Base-by-base conservation (phyloP, 139 green algal species). In the Cymbomonas tetramitiformis region DNA sequence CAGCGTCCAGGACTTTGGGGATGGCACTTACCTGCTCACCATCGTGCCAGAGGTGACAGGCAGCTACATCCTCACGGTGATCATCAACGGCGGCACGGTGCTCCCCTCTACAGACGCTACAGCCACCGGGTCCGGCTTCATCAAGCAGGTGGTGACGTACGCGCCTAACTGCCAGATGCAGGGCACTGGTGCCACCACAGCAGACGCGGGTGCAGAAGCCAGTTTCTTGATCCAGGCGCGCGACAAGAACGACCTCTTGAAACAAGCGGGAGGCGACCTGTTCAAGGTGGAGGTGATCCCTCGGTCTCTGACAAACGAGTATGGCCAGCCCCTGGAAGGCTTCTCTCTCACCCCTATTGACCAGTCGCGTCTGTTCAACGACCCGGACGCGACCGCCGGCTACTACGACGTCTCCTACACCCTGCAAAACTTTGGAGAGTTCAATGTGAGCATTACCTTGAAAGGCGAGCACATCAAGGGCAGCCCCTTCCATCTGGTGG, bases 361-460 rank as follows among this genome's bases (percentile, higher is more conserved):
- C 30, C 19, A 9, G n/a, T 25, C 50, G 31, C n/a, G n/a, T n/a
- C 6, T 46, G 26, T 30, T 31, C 47, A 34, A 26, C n/a, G 46
- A 46, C 0, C 23, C 8, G 15, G 58, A 57, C 3, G 28, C 15
- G 5, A 25, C 51, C 2, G 30, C 58, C 3, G 58, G 58, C 4
- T 28, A 29, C 5, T 67, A 60, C 48, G 49, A 21, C 12, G 29
- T 67, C 28, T 41, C 8, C 6, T 67, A 67, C 48, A 41, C 34
- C 9, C 29, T 67, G 24, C 4, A 24, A 5, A 24, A 59, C 4
- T 67, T 67, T 31, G 58, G 58, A 10, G 48, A 52, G 2, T 67
- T 46, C 32, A 24, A 18, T 2, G 38, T 67, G 32, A 31, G 28
- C 19, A 25, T 67, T 28, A 51, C 40, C 18, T n/a, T 67, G 21